phyloP scores from a whole-genome alignment of 2,329 filamentous ascomycete genomes.

The Trichoderma guizhouense region DNA sequence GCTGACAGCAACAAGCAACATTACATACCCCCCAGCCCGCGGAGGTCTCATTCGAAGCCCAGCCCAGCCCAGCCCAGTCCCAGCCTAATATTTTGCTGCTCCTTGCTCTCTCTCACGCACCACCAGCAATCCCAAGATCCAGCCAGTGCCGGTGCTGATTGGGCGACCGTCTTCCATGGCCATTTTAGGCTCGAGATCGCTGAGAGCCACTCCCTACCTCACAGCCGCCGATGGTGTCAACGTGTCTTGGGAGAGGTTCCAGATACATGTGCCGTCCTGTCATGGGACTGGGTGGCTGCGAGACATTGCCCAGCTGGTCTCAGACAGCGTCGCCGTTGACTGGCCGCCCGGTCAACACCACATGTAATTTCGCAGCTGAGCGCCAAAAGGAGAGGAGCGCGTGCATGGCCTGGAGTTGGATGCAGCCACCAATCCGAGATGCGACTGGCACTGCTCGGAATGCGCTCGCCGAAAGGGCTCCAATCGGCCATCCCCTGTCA shows the following conservation, averaged over 20 bases:
- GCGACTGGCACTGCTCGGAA: conserved; percentile 5
- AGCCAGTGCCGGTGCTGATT: conserved; percentile 4
- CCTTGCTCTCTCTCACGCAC: conserved; percentile 5
- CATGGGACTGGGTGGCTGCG: conserved; percentile 19
- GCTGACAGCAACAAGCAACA: conserved; percentile 8
- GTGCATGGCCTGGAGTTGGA: not conserved
- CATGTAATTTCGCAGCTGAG: not conserved
- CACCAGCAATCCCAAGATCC: not conserved
- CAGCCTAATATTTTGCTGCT: conserved; percentile 1
- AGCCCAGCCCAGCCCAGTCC: not conserved
- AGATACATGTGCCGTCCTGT: conserved; percentile 15
- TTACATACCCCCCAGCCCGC: not conserved
- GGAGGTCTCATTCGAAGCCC: not conserved
- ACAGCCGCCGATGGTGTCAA: not conserved
- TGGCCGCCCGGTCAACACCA: conserved; percentile 3
- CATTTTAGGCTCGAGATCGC: conserved; percentile 14
- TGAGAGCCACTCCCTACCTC: conserved; percentile 11
- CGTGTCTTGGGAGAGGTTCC: conserved; percentile 3
- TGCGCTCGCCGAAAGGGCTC: conserved; percentile 4
- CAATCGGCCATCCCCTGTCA: conserved; percentile 8
- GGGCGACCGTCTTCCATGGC: not conserved
- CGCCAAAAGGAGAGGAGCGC: not conserved
- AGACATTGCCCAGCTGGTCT: conserved; percentile 18
- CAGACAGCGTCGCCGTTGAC: conserved; percentile 4
- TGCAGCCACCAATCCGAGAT: not conserved